Evolutionary conservation across 345 rosid genomes (phyloP), one percentile per base, ranked within the genome.

Genomic region (Salix udensis): DNA sequence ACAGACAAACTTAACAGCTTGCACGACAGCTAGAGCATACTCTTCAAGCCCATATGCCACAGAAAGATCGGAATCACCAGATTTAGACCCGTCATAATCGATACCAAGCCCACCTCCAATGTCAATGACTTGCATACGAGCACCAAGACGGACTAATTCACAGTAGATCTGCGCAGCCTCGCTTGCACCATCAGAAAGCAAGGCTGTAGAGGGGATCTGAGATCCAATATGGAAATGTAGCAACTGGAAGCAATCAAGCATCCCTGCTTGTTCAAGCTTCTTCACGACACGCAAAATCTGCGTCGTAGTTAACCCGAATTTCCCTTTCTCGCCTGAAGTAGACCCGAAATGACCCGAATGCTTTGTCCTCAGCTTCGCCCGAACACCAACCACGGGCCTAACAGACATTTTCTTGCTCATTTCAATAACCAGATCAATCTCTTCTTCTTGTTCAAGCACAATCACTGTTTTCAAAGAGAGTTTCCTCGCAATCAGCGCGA

Each of bases 241-340:
- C 71, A 93, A 80, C 44, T 91, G 96, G 6, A 95, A 85, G 71
- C 95, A 92, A 79, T 90, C 94, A 16, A 93, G 93, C 98, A 95
- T 91, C 14, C 92, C 94, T 0, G 68, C 81, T 67, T 80, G 81
- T 18, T 88, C 73, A 9, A 95, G 93, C 86, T 87, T 88, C 83
- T 72, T 72, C 67, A 91, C 93, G 1, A 95, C 98, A 65, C 95
- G 86, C 69, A 93, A 71, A 67, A 95, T 91, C 87, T 93, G 97
- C 74, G 77, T 77, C 7, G 97, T 90, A 0, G 90, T 92, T 74
- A 95, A 74, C 30, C 98, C 98, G 34, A 95, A 95, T 81, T 95
- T 95, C 62, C 98, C 97, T 69, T 88, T 93, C 87, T 92, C 98
- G n/a, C 98, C 98, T 0, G 97, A 95, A n/a, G 98, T 95, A 1